Evolutionary conservation across 2,329 filamentous ascomycete genomes (phyloP), one percentile per base, ranked within the genome.

Genomic region (Dothidotthia symphoricarpi): DNA sequence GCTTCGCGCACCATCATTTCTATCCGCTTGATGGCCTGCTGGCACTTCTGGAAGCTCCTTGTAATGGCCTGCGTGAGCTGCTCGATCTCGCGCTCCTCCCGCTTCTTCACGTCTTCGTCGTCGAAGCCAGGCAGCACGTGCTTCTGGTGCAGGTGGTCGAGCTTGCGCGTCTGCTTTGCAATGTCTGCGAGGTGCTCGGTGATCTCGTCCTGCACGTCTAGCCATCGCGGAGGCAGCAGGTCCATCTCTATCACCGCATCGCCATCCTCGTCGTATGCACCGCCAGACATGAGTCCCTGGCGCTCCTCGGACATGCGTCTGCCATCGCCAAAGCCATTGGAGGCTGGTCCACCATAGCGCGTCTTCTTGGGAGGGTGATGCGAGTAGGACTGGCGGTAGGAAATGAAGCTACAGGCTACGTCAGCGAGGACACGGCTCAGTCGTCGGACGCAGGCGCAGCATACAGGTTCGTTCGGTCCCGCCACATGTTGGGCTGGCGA

Each of bases 211-310:
- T 90, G 90, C 42, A 95, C 77, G 62, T 98, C 93, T 41, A 91
- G 86, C 93, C 93, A 98, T 44, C 93, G 83, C 36, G 93, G 93
- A 16, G 93, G 93, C 13, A 98, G 76, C 26, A 95, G 74, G 68
- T 97, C 91, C 93, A 98, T 97, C 74, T 98, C 93, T 59, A 98
- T 97, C 40, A 98, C 82, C 14, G 88, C 86, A 69, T 97, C 91
- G 63, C 89, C 89, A 69, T 95, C 88, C 66, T 94, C 86, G 33
- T 78, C 81, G 64, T 86, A 89, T 55, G 84, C 83, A 57, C 79
- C 82, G 38, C 81, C 77, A 47, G 89, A 86, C 64, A 98, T 86
- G 57, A 98, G 85, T 27, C 91, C 89, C 51, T 88, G 86, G 42
- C 81, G 78, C 69, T 88, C 84, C 57, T 83, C 80, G 28, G 75